phyloP scores from a whole-genome alignment of 495 filamentous ascomycete species.

The Aspergillus homomorphus region DNA sequence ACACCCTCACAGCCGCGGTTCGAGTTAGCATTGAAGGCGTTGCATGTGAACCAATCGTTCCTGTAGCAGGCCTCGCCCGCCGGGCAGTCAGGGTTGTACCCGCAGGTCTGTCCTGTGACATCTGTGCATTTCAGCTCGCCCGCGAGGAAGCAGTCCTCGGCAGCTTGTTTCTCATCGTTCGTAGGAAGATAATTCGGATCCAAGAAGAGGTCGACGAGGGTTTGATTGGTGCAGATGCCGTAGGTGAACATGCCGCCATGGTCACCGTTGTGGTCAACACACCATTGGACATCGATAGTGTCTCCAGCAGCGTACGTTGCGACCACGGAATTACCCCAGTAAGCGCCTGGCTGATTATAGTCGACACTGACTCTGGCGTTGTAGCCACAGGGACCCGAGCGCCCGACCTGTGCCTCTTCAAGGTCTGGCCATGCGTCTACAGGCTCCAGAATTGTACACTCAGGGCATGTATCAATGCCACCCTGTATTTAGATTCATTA shows the following conservation, averaged over 20 bases:
- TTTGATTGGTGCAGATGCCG: constrained; percentile 53
- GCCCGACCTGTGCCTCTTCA: constrained; percentile 42
- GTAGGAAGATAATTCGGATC: constrained; percentile 50
- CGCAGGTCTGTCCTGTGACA: constrained; percentile 50
- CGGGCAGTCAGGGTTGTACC: constrained; percentile 50
- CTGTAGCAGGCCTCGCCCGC: constrained; percentile 45
- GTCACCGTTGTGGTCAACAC: constrained; percentile 57
- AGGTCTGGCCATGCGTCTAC: constrained; percentile 52
- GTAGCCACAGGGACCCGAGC: constrained; percentile 55
- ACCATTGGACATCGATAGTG: constrained; percentile 52
- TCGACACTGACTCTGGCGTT: constrained; percentile 54
- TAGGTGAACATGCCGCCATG: constrained; percentile 60
- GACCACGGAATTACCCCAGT: constrained; percentile 47
- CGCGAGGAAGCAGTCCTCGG: constrained; percentile 52
- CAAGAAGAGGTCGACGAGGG: constrained; percentile 50
- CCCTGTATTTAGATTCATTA: constrained; percentile 29
- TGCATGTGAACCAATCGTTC: constrained; percentile 60
- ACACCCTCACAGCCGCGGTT: constrained; percentile 45
- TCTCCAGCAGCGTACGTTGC: constrained; percentile 47
- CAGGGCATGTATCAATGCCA: constrained; percentile 51
- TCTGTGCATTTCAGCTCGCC: constrained; percentile 50
- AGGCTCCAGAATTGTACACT: constrained; percentile 56
- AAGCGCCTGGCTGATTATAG: constrained; percentile 47
- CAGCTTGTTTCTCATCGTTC: constrained; percentile 51
- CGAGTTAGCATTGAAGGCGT: constrained; percentile 33